Conservation (phyloP, 441 rosid genomes). For the Pelargonium fulgidum region DNA sequence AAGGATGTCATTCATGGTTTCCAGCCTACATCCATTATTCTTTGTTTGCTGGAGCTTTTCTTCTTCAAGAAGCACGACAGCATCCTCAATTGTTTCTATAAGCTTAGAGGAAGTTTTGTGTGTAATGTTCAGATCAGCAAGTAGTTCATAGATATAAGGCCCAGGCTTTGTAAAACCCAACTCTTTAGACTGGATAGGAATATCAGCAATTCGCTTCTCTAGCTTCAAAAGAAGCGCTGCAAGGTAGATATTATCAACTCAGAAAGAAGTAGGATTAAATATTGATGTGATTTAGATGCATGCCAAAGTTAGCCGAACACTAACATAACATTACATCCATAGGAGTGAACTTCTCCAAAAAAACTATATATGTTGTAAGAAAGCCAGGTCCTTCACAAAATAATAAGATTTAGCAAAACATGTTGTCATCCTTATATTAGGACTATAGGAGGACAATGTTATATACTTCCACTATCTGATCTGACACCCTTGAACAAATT, state of each 20-base stretch:
- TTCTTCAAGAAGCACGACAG: slow-evolving; percentile 65
- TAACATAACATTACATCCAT: background rate
- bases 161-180: slow-evolving; percentile 93
- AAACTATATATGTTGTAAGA: slow-evolving; percentile 1
- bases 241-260: slow-evolving; percentile 23
- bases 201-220: slow-evolving; percentile 74
- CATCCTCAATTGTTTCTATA: slow-evolving; percentile 63
- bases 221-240: slow-evolving; percentile 89
- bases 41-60: slow-evolving; percentile 52
- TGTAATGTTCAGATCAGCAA: slow-evolving; percentile 72
- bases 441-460: background rate
- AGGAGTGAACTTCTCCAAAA: background rate
- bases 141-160: slow-evolving; percentile 74
- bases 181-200: slow-evolving; percentile 71
- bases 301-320: slow-evolving; percentile 15
- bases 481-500: background rate
- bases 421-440: background rate
- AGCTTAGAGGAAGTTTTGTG: slow-evolving; percentile 70
- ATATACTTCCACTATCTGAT: slow-evolving; percentile 4
- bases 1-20: slow-evolving; percentile 63
- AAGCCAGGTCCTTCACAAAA: background rate
- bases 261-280: slow-evolving; percentile 12
- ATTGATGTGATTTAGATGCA: slow-evolving; percentile 4
- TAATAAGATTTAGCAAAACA: slow-evolving; percentile 2
- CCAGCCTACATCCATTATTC: slow-evolving; percentile 60